Evolutionary conservation across 495 filamentous ascomycete species (phyloP), one percentile per base, ranked within the genome.

Genomic region (Friedmanniomyces endolithicus): DNA sequence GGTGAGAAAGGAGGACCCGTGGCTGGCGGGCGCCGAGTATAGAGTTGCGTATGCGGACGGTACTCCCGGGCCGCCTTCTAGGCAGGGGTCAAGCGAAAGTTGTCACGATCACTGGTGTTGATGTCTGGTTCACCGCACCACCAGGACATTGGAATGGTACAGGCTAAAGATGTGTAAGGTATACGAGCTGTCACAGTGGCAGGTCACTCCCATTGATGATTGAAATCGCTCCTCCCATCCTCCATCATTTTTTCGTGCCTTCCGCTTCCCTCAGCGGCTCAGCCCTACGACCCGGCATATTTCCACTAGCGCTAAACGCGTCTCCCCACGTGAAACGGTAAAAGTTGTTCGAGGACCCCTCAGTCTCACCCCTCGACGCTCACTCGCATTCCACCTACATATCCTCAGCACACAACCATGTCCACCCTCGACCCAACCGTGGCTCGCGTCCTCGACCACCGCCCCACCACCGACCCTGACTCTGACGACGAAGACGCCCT

Each of bases 401-500:
- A 14, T 40, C 11, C 6, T 3, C 50, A 40, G 3, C 24, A 27
- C 11, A 47, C 47, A 11, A 33, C 57, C 25, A 61, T 58, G 51
- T 39, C 59, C 19, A 37, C 55, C 19, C 59, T 78, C 41, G 75
- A 77, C 61, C 55, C 67, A 17, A 68, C 68, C 27, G 75, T 77
- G 17, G 74, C 75, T n/a, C 60, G 63, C 24, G 50, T 75, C 16
- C 64, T 79, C 19, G 76, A 79, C 61, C 29, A 52, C 34, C 55
- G 54, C 48, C 22, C 48, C 7, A 49, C 11, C 37, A 37, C 37
- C 37, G 58, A 40, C 43, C 29, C 60, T 60, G 66, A 76, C 59
- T 69, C 68, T 6, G 75, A 78, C 53, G 81, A 87, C 65, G 82
- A 86, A 71, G 85, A 87, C 64, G 82, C 80, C 29, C 76, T 90